These are phyloP conservation scores for Zymoseptoria passerinii DNA, from an alignment of 2,329 filamentous ascomycete genomes.

Conservation along the genomic window DNA sequence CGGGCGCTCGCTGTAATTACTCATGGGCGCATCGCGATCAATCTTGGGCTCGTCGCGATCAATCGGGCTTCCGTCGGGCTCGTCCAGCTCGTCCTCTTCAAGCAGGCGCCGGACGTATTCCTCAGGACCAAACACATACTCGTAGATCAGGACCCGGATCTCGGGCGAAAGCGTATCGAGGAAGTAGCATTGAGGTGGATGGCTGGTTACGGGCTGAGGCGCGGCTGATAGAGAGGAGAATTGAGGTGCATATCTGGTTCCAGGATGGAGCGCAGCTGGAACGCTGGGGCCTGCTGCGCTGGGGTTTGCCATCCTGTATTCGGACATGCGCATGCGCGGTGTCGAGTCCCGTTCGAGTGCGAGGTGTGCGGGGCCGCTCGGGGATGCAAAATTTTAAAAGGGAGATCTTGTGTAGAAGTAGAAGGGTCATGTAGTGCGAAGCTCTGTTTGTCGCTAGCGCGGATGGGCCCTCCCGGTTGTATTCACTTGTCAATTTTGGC, in stretches of 20 bases:
- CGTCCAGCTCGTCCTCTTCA: not conserved
- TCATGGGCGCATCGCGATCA: too few relatives aligned
- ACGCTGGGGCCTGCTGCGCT: not conserved
- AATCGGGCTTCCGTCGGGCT: too few relatives aligned
- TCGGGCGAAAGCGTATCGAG: constrained; percentile 4
- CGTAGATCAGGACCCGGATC: constrained; percentile 2
- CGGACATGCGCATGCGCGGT: not conserved
- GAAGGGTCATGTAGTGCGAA: not conserved
- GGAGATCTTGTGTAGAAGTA: not conserved
- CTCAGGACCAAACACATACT: constrained; percentile 2
- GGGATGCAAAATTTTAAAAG: not conserved
- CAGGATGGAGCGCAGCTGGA: too few relatives aligned
- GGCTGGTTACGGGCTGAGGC: not conserved
- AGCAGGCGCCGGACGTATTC: not conserved
- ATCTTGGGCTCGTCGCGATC: too few relatives aligned
- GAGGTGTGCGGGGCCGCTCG: not conserved
- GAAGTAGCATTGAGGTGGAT: not conserved
- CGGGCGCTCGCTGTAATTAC: too few relatives aligned
- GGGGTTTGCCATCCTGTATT: not conserved
- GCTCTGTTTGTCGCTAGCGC: not conserved
- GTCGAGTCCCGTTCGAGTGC: not conserved
- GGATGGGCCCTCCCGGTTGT: not conserved
- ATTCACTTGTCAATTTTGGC: not conserved
- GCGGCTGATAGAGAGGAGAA: too few relatives aligned
- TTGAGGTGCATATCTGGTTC: too few relatives aligned